Base-by-base conservation (phyloP, 2,329 filamentous ascomycete genomes). In the Macrophomina tecta region DNA sequence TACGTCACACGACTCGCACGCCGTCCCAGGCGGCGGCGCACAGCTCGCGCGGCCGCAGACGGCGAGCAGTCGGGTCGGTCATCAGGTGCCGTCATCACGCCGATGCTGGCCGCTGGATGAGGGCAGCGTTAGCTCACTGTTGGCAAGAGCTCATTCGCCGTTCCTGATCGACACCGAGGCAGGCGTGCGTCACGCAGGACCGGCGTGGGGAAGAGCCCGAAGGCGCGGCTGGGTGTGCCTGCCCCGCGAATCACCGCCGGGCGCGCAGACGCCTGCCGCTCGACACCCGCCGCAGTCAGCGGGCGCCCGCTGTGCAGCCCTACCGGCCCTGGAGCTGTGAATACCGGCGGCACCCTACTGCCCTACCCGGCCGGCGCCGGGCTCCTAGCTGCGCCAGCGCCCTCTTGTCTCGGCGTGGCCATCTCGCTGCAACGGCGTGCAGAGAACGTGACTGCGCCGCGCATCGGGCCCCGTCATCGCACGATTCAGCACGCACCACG, bases 1-100 rank as follows among this genome's bases (percentile, higher is more conserved):
- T 34, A 66, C 64, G 64, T 66, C 64, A 66, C 64, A 51, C 64
- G 64, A 51, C 55, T 51, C 51, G 52, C 61, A 11, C 18, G 18
- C 52, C 40, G 30, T 36, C 12, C n/a, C 45, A 62, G 46, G 30
- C 14, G 18, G 40, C 36, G 56, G 55, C 38, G 34, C 55, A n/a
- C 38, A 28, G 23, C 38, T 12, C 30, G 14, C 40, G 32, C 18
- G 34, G 52, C 36, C n/a, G 52, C 52, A 40, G 45, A 14, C 64
- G 28, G 12, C 8, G 14, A 34, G 40, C 9, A 11, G 18, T 7
- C 32, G 18, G 9, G 42, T 28, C 40, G 9, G 32, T 42, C 55
- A 12, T 61, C 64, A 61, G 64, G 53, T 61, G 64, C 32, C 38
- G 36, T 38, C 58, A 45, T 62, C 58, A 62, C 56, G 40, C 56